Evolutionary conservation across 352 stramenopile species (phyloP), one percentile per base, ranked within the genome.

Genomic region (Paralagenidium karlingii): DNA sequence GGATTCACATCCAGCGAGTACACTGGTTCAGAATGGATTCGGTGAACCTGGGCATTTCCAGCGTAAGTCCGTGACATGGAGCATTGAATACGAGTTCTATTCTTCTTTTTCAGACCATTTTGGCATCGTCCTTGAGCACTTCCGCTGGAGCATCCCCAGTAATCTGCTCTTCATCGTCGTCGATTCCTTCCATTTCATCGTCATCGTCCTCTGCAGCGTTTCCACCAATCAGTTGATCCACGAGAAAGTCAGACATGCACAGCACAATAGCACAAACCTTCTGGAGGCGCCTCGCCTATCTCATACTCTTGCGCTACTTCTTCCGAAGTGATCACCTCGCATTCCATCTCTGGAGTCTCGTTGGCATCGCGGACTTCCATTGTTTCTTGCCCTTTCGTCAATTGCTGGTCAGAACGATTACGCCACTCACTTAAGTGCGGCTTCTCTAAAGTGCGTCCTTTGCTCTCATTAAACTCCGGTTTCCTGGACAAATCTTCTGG

Each of bases 1-100:
- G 77, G 77, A 49, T 94, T 80, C 32, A 91, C 71, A 39, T 68
- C 70, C 40, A 94, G 54, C 16, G 77, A 68, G 53, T 94, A 94
- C 19, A 94, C 77, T 7, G 77, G 76, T 1, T 62, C 73, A 3
- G 61, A 53, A 48, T 94, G 80, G 39, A 78, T 71, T 47, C 77
- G 63, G 39, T 81, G 89, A 25, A 83, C 73, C 78, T 91, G 32
- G 11, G 21, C 11, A 26, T 20, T 11, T 18, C 24, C 19, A 27
- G 9, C 16, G 38, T 19, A 34, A 11, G 25, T 33, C 18, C 24
- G 18, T 40, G 32, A 47, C 38, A 3, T 38, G 27, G 8, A 18
- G 36, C 22, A 34, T 38, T 40, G 11, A 24, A 9, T 19, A 7
- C 5, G 16, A 42, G 12, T 52, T 15, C 1, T 45, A 34, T 32